Percentiles rank a stretch among this genome's conserved stretches.
Conservation (phyloP, 306 rosid genomes). For the Rosa rugosa region DNA sequence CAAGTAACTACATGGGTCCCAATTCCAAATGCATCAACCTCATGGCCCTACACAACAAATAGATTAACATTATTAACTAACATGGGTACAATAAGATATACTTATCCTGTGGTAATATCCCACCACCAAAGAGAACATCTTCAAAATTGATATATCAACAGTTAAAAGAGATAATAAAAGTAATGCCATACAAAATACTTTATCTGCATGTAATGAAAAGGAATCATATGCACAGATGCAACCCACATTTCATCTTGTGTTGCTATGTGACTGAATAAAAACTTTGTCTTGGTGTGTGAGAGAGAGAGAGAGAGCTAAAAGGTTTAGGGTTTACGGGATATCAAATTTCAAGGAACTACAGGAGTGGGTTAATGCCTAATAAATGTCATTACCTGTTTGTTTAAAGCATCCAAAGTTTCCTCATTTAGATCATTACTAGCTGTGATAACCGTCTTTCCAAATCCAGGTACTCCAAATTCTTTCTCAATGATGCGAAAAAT, state of each 20-base stretch:
- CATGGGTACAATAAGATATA: background rate
- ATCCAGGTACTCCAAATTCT: constrained; percentile 63
- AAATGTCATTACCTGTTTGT: constrained; percentile 68
- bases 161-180: too few species aligned
- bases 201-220: background rate
- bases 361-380: background rate
- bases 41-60: constrained; percentile 71
- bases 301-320: too few species aligned
- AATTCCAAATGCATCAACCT: constrained; percentile 95
- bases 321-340: background rate
- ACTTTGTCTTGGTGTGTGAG: too few species aligned
- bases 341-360: background rate
- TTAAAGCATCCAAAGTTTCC: constrained; percentile 94
- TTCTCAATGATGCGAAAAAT: constrained; percentile 62
- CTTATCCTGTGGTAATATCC: background rate
- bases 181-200: background rate
- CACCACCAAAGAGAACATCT: background rate
- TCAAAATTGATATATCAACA: background rate
- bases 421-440: constrained; percentile 97
- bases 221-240: too few species aligned
- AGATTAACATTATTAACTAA: constrained; percentile 15
- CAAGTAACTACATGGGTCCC: constrained; percentile 97
- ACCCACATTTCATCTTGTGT: too few species aligned
- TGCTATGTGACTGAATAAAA: too few species aligned
- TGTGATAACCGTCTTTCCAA: constrained; percentile 65